A percentile compares a stretch with the other conserved stretches of the same genome.
phyloP scores from a whole-genome alignment of 352 stramenopile genomes.

The Globisporangium okanoganense region DNA sequence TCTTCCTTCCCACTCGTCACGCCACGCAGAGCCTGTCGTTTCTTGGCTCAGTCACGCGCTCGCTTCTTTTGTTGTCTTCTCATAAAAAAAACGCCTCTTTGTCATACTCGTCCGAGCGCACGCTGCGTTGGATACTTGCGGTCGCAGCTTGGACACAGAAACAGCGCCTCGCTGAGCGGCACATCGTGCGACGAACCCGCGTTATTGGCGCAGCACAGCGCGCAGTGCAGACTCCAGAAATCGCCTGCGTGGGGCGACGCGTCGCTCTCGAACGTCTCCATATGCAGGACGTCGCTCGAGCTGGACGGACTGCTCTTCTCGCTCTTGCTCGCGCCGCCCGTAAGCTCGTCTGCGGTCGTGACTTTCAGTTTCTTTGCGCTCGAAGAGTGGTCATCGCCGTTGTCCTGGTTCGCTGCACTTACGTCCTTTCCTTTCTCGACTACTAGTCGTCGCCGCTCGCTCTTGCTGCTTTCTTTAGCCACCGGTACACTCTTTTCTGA shows the following conservation, averaged over 20 bases:
- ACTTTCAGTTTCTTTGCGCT: conserved; percentile 13
- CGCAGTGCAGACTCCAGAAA: conserved; percentile 54
- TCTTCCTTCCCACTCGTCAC: neutral
- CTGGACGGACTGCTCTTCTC: conserved; percentile 65
- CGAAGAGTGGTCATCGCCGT: neutral
- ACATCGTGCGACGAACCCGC: conserved; percentile 23
- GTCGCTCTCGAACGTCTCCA: conserved; percentile 30
- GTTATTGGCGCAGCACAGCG: conserved; percentile 55
- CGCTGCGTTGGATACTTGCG: conserved; percentile 83
- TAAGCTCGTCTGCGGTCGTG: conserved; percentile 7
- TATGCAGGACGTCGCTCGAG: conserved; percentile 55
- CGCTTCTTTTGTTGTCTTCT: neutral
- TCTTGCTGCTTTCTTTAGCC: neutral
- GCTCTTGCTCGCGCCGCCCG: conserved; percentile 14
- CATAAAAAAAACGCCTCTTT: neutral
- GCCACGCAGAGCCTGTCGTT: neutral
- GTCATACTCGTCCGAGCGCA: conserved; percentile 58
- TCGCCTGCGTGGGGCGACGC: conserved; percentile 14
- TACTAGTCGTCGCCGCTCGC: neutral
- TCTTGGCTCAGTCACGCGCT: neutral
- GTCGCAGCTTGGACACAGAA: conserved; percentile 72
- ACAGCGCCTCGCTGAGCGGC: conserved; percentile 38
- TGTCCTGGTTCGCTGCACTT: neutral
- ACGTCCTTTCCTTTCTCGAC: neutral
- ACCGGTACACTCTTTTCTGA: neutral